Evolutionary conservation across 2,329 filamentous ascomycete genomes (phyloP).

Genomic region (Penicillium sp.): DNA sequence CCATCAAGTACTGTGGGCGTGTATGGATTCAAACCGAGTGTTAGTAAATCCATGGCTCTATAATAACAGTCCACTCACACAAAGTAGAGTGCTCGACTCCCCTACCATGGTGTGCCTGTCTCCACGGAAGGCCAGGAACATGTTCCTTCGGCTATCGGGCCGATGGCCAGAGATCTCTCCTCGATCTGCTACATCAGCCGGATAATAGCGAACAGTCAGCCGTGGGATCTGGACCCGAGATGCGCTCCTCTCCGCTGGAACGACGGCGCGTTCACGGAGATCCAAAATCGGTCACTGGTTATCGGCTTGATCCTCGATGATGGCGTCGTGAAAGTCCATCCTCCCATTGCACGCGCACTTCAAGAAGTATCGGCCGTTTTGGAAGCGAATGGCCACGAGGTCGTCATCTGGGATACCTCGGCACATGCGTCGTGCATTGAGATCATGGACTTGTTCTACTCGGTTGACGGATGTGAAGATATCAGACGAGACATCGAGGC

Average conservation of each 20-base stretch:
- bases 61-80: not conserved
- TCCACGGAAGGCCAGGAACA: slow-evolving; percentile 67
- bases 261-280: slow-evolving; percentile 44
- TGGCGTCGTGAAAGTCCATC: slow-evolving; percentile 57
- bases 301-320: slow-evolving; percentile 57
- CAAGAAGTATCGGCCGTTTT: slow-evolving; percentile 40
- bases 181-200: slow-evolving; percentile 55
- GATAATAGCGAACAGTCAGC: slow-evolving; percentile 49
- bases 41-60: slow-evolving; percentile 20
- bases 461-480: slow-evolving; percentile 65
- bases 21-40: slow-evolving; percentile 51
- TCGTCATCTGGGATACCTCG: slow-evolving; percentile 55
- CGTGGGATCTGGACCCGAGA: slow-evolving; percentile 59
- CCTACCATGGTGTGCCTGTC: slow-evolving; percentile 61
- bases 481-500: slow-evolving; percentile 56
- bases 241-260: slow-evolving; percentile 59
- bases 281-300: slow-evolving; percentile 48
- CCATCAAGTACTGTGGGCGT: slow-evolving; percentile 52
- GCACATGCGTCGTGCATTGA: slow-evolving; percentile 57
- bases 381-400: slow-evolving; percentile 53
- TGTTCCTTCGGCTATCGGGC: slow-evolving; percentile 64
- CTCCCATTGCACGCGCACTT: slow-evolving; percentile 54
- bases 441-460: slow-evolving; percentile 64
- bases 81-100: slow-evolving; percentile 56
- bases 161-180: slow-evolving; percentile 56